Conservation (phyloP, 2,329 filamentous ascomycete genomes). For the Metarhizium robertsii region DNA sequence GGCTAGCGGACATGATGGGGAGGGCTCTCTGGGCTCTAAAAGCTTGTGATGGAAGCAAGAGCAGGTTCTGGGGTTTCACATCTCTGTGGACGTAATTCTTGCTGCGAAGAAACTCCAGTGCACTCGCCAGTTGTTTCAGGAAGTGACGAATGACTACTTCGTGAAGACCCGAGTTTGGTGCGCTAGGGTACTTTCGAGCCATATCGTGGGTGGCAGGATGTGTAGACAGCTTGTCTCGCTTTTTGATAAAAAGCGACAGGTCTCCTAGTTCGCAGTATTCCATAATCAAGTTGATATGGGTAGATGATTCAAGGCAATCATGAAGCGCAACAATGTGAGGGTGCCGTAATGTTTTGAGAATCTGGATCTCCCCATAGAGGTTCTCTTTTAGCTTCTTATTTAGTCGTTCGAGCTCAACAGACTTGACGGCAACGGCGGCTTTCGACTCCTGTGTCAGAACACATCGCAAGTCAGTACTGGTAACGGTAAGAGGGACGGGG, state of each 20-base stretch:
- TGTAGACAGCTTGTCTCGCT: conserved; percentile 69
- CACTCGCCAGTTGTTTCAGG: conserved; percentile 86
- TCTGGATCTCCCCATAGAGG: conserved; percentile 88
- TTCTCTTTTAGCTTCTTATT: conserved; percentile 97
- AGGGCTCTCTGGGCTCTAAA: conserved; percentile 47
- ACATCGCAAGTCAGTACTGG: background rate
- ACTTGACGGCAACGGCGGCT: conserved; percentile 89
- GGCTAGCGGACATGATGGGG: conserved; percentile 66
- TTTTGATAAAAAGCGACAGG: conserved; percentile 92
- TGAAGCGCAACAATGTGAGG: conserved; percentile 95
- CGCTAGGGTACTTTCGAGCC: conserved; percentile 86
- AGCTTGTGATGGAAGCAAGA: conserved; percentile 73
- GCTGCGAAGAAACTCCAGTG: conserved; percentile 76
- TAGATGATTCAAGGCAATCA: conserved; percentile 79
- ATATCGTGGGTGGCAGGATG: conserved; percentile 81
- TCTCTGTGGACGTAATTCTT: conserved; percentile 91
- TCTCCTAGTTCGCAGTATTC: conserved; percentile 97
- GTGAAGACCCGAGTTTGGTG: conserved; percentile 74
- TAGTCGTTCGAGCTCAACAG: conserved; percentile 79
- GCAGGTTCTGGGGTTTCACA: conserved; percentile 92
- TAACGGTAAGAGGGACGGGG: background rate
- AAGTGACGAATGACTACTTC: conserved; percentile 97
- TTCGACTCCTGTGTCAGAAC: conserved; percentile 53
- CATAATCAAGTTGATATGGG: conserved; percentile 95
- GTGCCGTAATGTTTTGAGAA: conserved; percentile 86